Base-by-base conservation (phyloP, 257 asterid species). In the Avicennia marina region DNA sequence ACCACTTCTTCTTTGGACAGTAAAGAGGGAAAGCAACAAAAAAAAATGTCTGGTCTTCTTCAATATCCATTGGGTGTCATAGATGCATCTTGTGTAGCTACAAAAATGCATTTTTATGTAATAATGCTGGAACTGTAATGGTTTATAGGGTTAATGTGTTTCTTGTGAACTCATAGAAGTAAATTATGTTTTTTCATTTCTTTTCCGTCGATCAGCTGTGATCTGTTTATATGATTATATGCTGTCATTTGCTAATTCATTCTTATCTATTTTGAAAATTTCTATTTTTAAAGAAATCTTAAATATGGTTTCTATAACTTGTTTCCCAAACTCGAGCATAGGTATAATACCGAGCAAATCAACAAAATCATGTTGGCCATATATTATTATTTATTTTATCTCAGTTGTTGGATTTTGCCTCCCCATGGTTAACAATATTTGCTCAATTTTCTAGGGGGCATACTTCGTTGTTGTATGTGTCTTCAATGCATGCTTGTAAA, bases 181-280 rank as follows among this genome's bases (percentile, higher is more conserved):
- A 36, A 11, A 36, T 2, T 11, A 5, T 36, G 13, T 2, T 11
- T 36, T n/a, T 34, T 45, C 1, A 29, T 8, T 29, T 29, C 4
- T 29, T n/a, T 29, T 29, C 34, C 8, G 8, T 29, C 8, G 7
- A 29, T 29, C 34, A 4, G 34, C 34, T 29, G 8, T 29, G 34
- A 29, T 29, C 34, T 29, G 34, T 29, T 4, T 29, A 29, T 8
- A 29, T 29, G n/a, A 29, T 29, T 29, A 4, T 43, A 16, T 26
- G 56, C 36, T 66, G 53, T 43, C n/a, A 34, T 60, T 19, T 65
- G 56, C 11, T 41, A 47, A 31, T 54, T 15, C 56, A 60, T 60
- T 39, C 26, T 31, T 19, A 42, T 19, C 16, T 42, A 29, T 59
- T 27, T 18, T 39, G 15, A 17, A 52, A 32, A 18, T 31, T 32